Evolutionary conservation across 2,329 filamentous ascomycete genomes (phyloP).

Genomic region (Ambrosiella cleistominuta): DNA sequence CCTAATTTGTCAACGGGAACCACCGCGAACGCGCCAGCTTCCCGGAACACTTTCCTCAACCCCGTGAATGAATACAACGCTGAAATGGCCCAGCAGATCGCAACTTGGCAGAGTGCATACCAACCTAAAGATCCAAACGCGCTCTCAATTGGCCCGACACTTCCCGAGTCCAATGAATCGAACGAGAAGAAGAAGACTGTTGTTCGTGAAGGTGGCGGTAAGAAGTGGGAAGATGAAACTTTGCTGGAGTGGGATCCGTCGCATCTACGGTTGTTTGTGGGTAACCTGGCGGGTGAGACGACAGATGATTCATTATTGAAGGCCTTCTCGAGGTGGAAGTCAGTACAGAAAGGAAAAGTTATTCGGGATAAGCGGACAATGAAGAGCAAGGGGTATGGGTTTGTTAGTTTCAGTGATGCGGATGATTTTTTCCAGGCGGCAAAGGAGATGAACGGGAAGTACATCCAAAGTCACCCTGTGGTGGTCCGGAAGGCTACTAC

Average conservation of each 20-base stretch:
- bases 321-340: slow-evolving; percentile 75
- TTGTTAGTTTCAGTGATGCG: slow-evolving; percentile 86
- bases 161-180: slow-evolving; percentile 18
- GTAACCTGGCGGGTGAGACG: slow-evolving; percentile 90
- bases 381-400: slow-evolving; percentile 91
- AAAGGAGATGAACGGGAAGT: slow-evolving; percentile 97
- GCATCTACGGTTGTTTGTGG: slow-evolving; percentile 88
- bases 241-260: slow-evolving; percentile 91
- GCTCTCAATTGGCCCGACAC: slow-evolving; percentile 15
- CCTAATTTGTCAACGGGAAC: background rate
- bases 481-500: slow-evolving; percentile 75
- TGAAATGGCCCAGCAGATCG: slow-evolving; percentile 56
- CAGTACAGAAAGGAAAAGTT: slow-evolving; percentile 81
- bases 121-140: slow-evolving; percentile 39
- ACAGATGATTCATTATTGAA: slow-evolving; percentile 92
- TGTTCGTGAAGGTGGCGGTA: slow-evolving; percentile 70
- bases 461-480: slow-evolving; percentile 93
- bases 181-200: slow-evolving; percentile 69
- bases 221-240: slow-evolving; percentile 76
- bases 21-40: slow-evolving; percentile 34
- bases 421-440: slow-evolving; percentile 94
- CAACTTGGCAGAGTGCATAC: slow-evolving; percentile 89
- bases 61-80: slow-evolving; percentile 30
- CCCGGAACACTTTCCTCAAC: slow-evolving; percentile 64
- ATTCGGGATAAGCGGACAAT: slow-evolving; percentile 89